Evolutionary conservation across 768 basidiomycete genomes (phyloP).

Genomic region (Phanerochaete carnosa): DNA sequence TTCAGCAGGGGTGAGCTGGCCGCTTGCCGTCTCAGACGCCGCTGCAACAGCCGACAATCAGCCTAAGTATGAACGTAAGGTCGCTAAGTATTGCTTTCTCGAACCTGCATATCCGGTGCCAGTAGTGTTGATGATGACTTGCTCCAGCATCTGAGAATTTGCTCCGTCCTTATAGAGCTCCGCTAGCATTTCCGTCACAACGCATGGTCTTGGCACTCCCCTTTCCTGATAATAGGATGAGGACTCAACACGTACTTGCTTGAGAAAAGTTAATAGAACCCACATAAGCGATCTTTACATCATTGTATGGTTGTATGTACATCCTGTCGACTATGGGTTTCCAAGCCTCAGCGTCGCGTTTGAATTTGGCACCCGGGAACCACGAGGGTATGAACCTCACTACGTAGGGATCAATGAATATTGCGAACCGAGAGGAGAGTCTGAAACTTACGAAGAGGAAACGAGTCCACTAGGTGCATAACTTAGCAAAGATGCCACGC

Average conservation of each 20-base stretch:
- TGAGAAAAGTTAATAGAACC: not conserved
- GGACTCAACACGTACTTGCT: too few species aligned
- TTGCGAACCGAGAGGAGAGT: not conserved
- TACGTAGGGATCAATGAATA: not conserved
- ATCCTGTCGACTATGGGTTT: not conserved
- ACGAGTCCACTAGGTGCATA: constrained; percentile 6
- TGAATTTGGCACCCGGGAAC: constrained; percentile 21
- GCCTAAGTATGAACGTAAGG: too few species aligned
- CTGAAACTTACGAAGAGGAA: not conserved
- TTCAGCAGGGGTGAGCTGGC: too few species aligned
- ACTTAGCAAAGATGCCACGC: not conserved
- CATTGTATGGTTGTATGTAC: constrained; percentile 7
- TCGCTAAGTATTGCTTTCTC: too few species aligned
- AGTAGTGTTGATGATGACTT: not conserved
- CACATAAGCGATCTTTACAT: not conserved
- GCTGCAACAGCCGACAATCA: not conserved
- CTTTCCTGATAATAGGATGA: too few species aligned
- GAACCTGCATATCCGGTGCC: not conserved
- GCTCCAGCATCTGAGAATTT: not conserved
- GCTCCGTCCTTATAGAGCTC: not conserved
- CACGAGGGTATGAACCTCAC: constrained; percentile 20
- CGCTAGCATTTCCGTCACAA: not conserved
- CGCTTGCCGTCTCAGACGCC: not conserved
- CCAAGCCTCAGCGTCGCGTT: constrained; percentile 10
- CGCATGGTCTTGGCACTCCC: not conserved